Base-by-base conservation (phyloP, 2,329 filamentous ascomycete genomes). In the Volutella citrinella region DNA sequence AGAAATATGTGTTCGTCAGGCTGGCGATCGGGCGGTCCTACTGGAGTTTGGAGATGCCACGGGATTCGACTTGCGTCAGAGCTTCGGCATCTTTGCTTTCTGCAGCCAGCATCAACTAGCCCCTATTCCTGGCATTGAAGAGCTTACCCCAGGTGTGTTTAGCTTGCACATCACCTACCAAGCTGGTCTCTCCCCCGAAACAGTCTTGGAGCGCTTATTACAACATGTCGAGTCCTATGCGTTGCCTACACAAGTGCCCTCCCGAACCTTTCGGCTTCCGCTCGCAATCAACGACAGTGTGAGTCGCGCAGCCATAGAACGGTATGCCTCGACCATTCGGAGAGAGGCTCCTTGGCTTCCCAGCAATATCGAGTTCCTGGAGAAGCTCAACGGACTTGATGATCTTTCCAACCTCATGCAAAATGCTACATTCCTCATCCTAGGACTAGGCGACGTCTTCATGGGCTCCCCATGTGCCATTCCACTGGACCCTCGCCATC, bases 321-420 rank as follows among this genome's bases (percentile, higher is more conserved):
- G 79, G 5, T 84, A 84, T 54, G 73, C 73, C 51, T 73, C 74
- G 16, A 82, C 77, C 1, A 77, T 80, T 42, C 68, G 80, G 7
- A 68, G 72, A 2, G 70, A 78, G 30, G 80, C 80, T 0, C 70
- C 75, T 0, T 84, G 80, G 49, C 63, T 83, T 1, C 80, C 80
- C 0, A 74, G 77, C 44, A 82, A 82, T 34, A 64, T 81, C 24
- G 65, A 72, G 2, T 84, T 82, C 36, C 42, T 68, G 4, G 51
- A 59, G 31, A 40, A 47, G 26, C 44, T 64, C 10, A 65, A 65
- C 37, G 59, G 52, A 0, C 40, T 63, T 12, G 41, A 49, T 3
- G 46, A 52, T 3, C 43, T 64, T 9, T 46, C 50, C 4, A 24
- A 42, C 5, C 18, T 56, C 3, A 16, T 64, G 12, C 22, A 46